phyloP scores from a whole-genome alignment of 164 flowering plant species.

The Chloranthus sessilifolius region DNA sequence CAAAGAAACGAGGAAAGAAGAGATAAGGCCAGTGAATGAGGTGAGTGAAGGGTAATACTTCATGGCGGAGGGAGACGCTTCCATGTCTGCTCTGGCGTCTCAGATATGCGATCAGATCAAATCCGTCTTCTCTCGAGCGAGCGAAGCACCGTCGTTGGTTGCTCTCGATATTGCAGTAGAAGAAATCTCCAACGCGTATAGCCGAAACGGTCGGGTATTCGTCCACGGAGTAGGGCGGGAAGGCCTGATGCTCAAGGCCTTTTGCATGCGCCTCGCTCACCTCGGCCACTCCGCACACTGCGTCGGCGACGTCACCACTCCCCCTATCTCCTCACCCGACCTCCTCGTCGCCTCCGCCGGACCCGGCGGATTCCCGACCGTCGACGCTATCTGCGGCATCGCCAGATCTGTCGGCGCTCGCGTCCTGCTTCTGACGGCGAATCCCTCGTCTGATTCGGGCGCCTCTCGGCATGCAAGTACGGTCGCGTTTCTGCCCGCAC shows the following conservation, averaged over 20 bases:
- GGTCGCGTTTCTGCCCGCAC: conserved; percentile 64
- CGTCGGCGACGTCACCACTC: conserved; percentile 88
- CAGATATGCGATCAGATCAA: conserved; percentile 63
- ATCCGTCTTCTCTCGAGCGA: conserved; percentile 51
- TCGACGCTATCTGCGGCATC: conserved; percentile 70
- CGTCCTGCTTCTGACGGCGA: conserved; percentile 68
- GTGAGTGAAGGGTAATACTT: no score
- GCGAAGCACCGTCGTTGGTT: conserved; percentile 18
- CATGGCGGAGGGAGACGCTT: no score
- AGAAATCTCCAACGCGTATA: conserved; percentile 38
- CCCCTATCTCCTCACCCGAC: conserved; percentile 66
- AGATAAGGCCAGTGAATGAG: no score
- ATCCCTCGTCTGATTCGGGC: conserved; percentile 51
- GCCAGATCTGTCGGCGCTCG: conserved; percentile 59
- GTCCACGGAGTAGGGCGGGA: conserved; percentile 95
- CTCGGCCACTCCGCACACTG: conserved; percentile 74
- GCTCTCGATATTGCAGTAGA: conserved; percentile 44
- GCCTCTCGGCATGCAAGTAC: conserved; percentile 39
- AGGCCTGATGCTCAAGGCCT: conserved; percentile 82
- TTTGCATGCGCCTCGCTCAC: conserved; percentile 84
- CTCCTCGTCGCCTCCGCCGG: conserved; percentile 92
- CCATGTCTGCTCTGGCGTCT: conserved; percentile 43
- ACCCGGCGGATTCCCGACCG: conserved; percentile 91
- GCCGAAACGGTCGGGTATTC: conserved; percentile 47
- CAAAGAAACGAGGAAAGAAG: no score